phyloP scores from a whole-genome alignment of 345 rosid genomes.

The Citrus glauca region DNA sequence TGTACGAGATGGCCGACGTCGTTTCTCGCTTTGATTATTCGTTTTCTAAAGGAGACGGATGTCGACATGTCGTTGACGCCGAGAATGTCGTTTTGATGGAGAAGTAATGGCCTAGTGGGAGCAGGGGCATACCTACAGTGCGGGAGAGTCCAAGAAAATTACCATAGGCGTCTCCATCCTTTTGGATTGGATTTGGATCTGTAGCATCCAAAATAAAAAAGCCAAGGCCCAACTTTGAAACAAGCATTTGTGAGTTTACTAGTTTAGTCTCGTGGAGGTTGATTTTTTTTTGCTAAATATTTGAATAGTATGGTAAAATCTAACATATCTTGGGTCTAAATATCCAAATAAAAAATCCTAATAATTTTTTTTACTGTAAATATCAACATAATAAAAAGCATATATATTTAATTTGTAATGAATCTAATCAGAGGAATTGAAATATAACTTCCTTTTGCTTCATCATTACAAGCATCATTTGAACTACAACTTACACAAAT shows the following conservation, averaged over 20 bases:
- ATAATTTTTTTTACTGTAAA: too few relatives aligned
- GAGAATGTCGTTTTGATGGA: not conserved
- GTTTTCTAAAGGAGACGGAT: not conserved
- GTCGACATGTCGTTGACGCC: not conserved
- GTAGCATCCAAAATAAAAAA: too few relatives aligned
- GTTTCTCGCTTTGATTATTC: too few relatives aligned
- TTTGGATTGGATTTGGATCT: not conserved
- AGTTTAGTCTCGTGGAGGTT: too few relatives aligned
- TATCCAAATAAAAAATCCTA: too few relatives aligned
- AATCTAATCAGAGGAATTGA: not conserved
- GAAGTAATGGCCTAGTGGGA: not conserved
- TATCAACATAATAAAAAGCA: too few relatives aligned
- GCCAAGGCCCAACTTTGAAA: too few relatives aligned
- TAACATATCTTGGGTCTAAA: too few relatives aligned
- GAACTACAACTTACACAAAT: not conserved
- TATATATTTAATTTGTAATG: not conserved
- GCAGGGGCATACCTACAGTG: not conserved
- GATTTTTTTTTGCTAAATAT: too few relatives aligned
- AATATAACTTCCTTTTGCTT: not conserved
- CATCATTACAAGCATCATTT: not conserved
- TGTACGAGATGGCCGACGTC: not conserved
- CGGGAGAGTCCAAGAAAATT: too few relatives aligned
- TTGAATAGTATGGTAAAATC: too few relatives aligned
- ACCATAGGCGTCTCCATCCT: not conserved
- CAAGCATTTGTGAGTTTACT: too few relatives aligned